phyloP scores from a whole-genome alignment of 2,329 filamentous ascomycete species.

The Amesomyces nigricolor region DNA sequence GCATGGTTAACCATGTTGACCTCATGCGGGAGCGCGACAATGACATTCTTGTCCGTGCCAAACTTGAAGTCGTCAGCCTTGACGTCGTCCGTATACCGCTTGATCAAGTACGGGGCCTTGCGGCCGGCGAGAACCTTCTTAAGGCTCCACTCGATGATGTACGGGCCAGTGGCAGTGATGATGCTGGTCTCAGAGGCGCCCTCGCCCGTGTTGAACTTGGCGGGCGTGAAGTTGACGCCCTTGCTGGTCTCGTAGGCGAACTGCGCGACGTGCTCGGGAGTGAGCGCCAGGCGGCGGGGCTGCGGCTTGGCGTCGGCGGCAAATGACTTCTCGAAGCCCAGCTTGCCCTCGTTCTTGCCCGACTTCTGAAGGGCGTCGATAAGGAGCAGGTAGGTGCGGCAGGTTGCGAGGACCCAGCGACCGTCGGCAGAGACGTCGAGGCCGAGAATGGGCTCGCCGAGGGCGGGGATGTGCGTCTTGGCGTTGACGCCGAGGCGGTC shows the following conservation, averaged over 20 bases:
- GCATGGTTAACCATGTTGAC: constrained; percentile 95
- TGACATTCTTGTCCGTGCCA: constrained; percentile 94
- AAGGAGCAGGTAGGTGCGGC: constrained; percentile 87
- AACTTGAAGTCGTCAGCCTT: constrained; percentile 99
- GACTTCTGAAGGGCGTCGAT: constrained; percentile 86
- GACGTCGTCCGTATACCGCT: constrained; percentile 90
- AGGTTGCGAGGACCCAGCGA: constrained; percentile 91
- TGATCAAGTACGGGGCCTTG: constrained; percentile 91
- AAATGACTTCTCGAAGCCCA: constrained; percentile 95
- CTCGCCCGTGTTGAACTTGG: constrained; percentile 87
- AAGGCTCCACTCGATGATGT: constrained; percentile 93
- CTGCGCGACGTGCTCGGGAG: constrained; percentile 88
- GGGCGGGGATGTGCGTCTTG: constrained; percentile 92
- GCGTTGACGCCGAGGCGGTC: constrained; percentile 94
- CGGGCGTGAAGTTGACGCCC: constrained; percentile 80
- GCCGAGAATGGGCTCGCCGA: constrained; percentile 91
- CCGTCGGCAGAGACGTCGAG: constrained; percentile 94
- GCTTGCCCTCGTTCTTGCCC: constrained; percentile 94
- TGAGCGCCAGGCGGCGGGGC: constrained; percentile 81
- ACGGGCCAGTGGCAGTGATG: constrained; percentile 92
- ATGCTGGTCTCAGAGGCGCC: constrained; percentile 83
- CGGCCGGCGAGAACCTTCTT: constrained; percentile 78
- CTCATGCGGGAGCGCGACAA: constrained; percentile 92
- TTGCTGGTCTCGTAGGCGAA: constrained; percentile 94
- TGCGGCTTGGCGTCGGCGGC: constrained; percentile 90